These are phyloP conservation scores for Fimicolochytrium jonesii DNA, from an alignment of 192 early-diverging fungal species.

Conservation along the genomic window DNA sequence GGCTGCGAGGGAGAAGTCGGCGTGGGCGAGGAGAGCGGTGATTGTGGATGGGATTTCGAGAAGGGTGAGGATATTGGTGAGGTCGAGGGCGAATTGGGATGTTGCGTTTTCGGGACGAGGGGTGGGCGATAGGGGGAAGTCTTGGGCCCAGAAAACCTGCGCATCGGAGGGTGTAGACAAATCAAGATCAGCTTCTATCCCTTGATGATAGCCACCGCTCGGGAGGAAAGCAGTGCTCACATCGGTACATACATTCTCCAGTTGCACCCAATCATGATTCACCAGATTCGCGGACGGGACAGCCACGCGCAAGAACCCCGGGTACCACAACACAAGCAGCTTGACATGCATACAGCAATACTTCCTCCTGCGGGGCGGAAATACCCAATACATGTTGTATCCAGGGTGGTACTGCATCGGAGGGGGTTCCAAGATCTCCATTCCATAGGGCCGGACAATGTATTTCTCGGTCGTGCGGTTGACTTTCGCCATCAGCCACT, in stretches of 20 bases:
- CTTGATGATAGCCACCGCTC: too few relatives aligned
- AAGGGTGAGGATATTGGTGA: background rate
- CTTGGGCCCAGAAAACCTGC: background rate
- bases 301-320: slow-evolving; percentile 24
- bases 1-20: too few relatives aligned
- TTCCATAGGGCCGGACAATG: slow-evolving; percentile 11
- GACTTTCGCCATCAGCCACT: slow-evolving; percentile 15
- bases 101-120: background rate
- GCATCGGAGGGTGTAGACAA: background rate
- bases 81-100: background rate
- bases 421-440: too few relatives aligned
- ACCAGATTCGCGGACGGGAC: slow-evolving; percentile 32
- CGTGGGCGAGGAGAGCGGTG: too few relatives aligned
- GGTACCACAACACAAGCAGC: slow-evolving; percentile 24
- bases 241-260: slow-evolving; percentile 30
- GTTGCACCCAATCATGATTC: slow-evolving; percentile 31
- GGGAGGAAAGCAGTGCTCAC: slow-evolving; percentile 13
- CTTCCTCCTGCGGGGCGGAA: too few relatives aligned
- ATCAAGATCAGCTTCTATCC: too few relatives aligned
- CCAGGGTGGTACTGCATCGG: too few relatives aligned
- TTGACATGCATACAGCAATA: slow-evolving; percentile 28
- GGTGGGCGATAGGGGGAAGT: background rate
- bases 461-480: background rate
- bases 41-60: background rate
- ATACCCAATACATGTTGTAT: too few relatives aligned